A percentile compares a stretch with the other conserved stretches of the same genome.
phyloP scores from a whole-genome alignment of 1,139 yeast species.

The Pichia kudriavzevii region DNA sequence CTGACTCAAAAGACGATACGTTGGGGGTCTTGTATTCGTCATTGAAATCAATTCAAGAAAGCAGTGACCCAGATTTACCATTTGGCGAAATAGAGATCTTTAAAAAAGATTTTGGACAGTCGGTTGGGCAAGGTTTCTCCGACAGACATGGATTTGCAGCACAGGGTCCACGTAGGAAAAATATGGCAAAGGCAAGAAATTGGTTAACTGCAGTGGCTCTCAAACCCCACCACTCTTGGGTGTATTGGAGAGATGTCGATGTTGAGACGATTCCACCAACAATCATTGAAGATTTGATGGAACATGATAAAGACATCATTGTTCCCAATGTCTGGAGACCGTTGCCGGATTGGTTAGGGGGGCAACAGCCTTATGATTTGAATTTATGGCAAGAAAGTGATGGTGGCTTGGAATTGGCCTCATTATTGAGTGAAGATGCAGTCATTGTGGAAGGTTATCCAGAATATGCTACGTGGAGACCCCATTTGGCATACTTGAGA shows the following conservation, averaged over 20 bases:
- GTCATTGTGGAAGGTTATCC: constrained; percentile 88
- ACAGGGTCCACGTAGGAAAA: constrained; percentile 78
- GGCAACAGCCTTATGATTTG: constrained; percentile 76
- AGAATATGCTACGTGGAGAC: constrained; percentile 83
- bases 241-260: constrained; percentile 89
- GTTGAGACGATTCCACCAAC: constrained; percentile 75
- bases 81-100: constrained; percentile 60
- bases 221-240: constrained; percentile 85
- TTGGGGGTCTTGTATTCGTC: constrained; percentile 41
- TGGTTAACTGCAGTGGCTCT: constrained; percentile 75
- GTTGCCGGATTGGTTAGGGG: constrained; percentile 64
- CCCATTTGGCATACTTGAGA: constrained; percentile 68
- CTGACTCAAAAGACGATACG: constrained; percentile 52
- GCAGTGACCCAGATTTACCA: constrained; percentile 34
- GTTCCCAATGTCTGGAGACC: constrained; percentile 93
- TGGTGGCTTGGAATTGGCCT: constrained; percentile 61
- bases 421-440: constrained; percentile 64
- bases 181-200: constrained; percentile 86
- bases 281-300: constrained; percentile 74
- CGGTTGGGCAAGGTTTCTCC: constrained; percentile 83
- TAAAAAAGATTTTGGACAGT: constrained; percentile 79
- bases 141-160: constrained; percentile 86
- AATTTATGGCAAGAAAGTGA: constrained; percentile 84
- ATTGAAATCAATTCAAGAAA: constrained; percentile 38
- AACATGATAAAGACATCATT: constrained; percentile 66